Evolutionary conservation across 2,329 filamentous ascomycete species (phyloP).

Genomic region (Pestalotiopsis fici): DNA sequence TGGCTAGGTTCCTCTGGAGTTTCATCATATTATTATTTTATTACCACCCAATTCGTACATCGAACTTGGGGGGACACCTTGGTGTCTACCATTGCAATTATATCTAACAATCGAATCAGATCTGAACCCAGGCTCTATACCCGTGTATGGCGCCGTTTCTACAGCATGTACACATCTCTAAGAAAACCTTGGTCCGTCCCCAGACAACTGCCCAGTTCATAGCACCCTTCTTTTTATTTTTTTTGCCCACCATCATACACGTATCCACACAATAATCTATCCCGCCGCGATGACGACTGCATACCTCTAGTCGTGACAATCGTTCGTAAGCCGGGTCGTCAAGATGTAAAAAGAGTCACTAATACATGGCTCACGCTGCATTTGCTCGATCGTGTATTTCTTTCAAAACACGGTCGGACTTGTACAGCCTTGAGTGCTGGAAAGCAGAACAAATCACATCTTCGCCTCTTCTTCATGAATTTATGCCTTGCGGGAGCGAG

Average conservation of each 20-base stretch:
- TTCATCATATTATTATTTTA: background rate
- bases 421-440: background rate
- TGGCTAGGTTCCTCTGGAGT: background rate
- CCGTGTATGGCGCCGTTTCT: background rate
- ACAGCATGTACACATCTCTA: background rate
- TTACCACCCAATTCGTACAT: background rate
- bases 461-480: constrained; percentile 4
- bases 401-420: background rate
- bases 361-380: constrained; percentile 23
- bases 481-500: constrained; percentile 73
- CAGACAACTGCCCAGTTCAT: background rate
- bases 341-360: constrained; percentile 25
- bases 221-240: background rate
- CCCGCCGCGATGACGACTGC: background rate
- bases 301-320: constrained; percentile 10
- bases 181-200: background rate
- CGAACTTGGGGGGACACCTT: background rate
- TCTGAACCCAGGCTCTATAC: background rate
- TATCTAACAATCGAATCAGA: background rate
- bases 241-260: background rate
- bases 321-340: constrained; percentile 19
- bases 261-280: constrained; percentile 6
- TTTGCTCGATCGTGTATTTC: background rate
- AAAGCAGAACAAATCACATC: constrained; percentile 7
- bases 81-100: background rate